A percentile compares a stretch with the other conserved stretches of the same genome.
Evolutionary conservation across 192 early-diverging fungal genomes (phyloP).

Genomic region (Kickxella alabastrina): DNA sequence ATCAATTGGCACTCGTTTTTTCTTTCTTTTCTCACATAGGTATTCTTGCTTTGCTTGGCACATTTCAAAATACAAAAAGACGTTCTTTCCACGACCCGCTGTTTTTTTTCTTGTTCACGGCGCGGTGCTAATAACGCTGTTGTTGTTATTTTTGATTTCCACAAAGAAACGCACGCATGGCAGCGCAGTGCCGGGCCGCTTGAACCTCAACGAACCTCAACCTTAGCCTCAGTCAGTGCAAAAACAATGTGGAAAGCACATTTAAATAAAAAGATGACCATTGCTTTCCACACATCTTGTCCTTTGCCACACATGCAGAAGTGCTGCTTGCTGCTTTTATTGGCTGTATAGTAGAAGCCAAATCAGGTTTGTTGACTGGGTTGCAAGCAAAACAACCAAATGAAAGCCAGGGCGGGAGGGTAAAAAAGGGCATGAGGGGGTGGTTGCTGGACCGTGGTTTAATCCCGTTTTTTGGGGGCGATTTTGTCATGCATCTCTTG

Average conservation of each 20-base stretch:
- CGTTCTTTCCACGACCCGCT: background rate
- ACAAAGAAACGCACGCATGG: slow-evolving; percentile 3
- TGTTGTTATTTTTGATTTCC: background rate
- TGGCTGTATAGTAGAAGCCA: too few species aligned
- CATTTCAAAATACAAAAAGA: background rate
- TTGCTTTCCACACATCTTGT: too few species aligned
- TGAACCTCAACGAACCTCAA: too few species aligned
- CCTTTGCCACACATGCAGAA: too few species aligned
- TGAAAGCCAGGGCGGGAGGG: background rate
- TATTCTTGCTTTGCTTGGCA: background rate
- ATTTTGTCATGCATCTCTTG: background rate
- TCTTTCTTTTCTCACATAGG: background rate
- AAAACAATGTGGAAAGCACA: too few species aligned
- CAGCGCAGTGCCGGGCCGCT: too few species aligned
- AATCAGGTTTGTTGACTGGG: too few species aligned
- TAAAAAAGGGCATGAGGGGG: background rate
- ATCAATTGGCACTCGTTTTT: background rate
- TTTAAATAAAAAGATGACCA: too few species aligned
- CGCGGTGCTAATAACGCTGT: background rate
- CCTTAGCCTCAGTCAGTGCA: too few species aligned
- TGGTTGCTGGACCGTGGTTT: background rate
- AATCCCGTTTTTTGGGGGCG: background rate
- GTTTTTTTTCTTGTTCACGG: background rate
- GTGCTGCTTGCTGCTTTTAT: too few species aligned
- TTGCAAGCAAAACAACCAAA: too few species aligned